Evolutionary conservation across 345 rosid species (phyloP), one percentile per base, ranked within the genome.

Genomic region (Ceriops tagal): DNA sequence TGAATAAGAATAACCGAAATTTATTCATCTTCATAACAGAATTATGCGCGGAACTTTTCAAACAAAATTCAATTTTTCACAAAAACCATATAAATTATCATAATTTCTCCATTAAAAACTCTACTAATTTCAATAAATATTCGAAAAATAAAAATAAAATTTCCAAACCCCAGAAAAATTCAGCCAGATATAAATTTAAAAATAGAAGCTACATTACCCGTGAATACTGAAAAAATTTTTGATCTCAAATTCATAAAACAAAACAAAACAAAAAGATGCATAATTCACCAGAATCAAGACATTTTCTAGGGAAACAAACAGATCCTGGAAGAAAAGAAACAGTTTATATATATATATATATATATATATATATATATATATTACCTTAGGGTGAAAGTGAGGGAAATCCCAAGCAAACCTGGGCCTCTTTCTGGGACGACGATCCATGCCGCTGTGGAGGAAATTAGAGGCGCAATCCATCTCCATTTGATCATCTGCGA

Each of bases 401-500:
- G 77, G 75, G 57, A 78, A 39, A 53, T 88, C 88, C 88, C 90
- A 88, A 76, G 80, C 90, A 65, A 86, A 79, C 65, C 85, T 74
- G 30, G 85, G 83, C 59, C 81, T 79, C 81, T 88, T 88, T 73
- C 84, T 67, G 64, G 93, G 93, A 57, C 89, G 90, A 61, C 85
- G 83, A 83, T 85, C 89, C 83, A 83, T 76, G 74, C 79, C 79
- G 74, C 22, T 74, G 52, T 79, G 89, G 60, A 82, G 77, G 63
- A 80, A 83, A 65, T 83, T 83, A 21, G 79, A 65, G 46, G 79
- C 75, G 46, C 78, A 86, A 68, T 86, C 87, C 90, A 86, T 84
- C 73, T 81, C 85, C 84, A 79, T 78, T 62, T 37, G 55, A 67
- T 68, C 20, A 49, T 63, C 53, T 35, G 64, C 57, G 4, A 56